Evolutionary conservation across 2,329 filamentous ascomycete genomes (phyloP), one percentile per base, ranked within the genome.

Genomic region (Phaeosphaeria sp.): DNA sequence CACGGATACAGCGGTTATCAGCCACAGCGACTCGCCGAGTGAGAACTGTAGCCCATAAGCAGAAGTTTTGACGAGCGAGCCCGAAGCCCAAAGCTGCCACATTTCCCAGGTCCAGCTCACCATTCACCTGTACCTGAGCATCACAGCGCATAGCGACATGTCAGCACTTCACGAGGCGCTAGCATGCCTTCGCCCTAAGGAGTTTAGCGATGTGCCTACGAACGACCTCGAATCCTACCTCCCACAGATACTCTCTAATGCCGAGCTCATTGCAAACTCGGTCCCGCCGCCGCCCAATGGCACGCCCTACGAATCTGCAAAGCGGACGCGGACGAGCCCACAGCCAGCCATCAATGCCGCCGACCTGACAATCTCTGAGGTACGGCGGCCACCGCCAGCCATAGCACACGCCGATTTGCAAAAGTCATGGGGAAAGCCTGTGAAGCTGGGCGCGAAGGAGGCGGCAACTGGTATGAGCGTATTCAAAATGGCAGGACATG

Each of bases 401-500:
- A 77, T 83, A 9, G 78, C 86, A n/a, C 81, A 87, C 30, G 81
- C 80, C 25, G 79, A 84, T 20, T 79, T 97, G n/a, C 87, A 89
- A 57, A 90, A 90, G 71, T 86, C 92, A 77, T 97, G 94, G 93
- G 85, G 87, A 44, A 97, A 96, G 76, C 90, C 92, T 43, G 80
- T 93, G 70, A 94, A 92, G 77, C 78, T 92, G 54, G 87, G 84
- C 43, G 77, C 85, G 2, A 88, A 84, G 65, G 89, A 93, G 20
- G 95, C 96, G 69, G 90, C 92, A 0, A 81, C 92, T 9, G 87
- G 84, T 0, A 88, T 97, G 60, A 84, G 83, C 54, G 87, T 97
- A 22, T 97, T 90, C 80, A 96, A 96, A 75, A 83, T 95, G 58
- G 80, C 84, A 0, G 87, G 89, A 2, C 89, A 91, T 67, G 94